Conservation (phyloP, 176 grass and related monocot species). For the Alloteropsis semialata region DNA sequence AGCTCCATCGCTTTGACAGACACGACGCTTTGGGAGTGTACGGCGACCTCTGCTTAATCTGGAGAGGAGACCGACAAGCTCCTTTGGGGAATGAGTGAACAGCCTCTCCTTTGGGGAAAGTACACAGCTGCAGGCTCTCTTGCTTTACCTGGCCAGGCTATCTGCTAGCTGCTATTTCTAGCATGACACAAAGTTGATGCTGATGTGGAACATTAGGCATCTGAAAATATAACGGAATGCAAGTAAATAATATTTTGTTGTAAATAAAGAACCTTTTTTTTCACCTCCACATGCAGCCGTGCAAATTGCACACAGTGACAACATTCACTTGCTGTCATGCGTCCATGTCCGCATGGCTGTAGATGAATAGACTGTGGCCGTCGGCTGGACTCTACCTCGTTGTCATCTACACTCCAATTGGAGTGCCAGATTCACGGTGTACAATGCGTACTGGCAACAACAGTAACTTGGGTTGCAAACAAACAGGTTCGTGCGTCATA, state of each 20-base stretch:
- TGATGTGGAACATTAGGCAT: too few species aligned
- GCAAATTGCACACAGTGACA: neutral
- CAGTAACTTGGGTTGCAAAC: neutral
- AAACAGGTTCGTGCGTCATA: neutral
- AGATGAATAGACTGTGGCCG: neutral
- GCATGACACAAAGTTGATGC: neutral
- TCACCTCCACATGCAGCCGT: neutral
- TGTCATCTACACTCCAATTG: constrained; percentile 18
- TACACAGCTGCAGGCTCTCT: neutral
- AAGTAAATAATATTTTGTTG: neutral
- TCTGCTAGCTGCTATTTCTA: neutral
- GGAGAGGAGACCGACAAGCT: neutral
- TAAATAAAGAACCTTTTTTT: neutral
- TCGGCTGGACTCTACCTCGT: neutral
- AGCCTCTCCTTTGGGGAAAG: neutral
- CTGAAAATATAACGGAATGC: neutral
- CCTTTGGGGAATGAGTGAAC: neutral
- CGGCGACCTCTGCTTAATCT: neutral
- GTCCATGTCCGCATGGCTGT: neutral
- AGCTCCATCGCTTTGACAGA: neutral
- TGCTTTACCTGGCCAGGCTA: neutral
- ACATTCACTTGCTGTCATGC: neutral
- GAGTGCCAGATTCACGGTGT: neutral
- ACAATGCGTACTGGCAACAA: neutral
- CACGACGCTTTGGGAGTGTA: neutral